Percentiles rank a stretch among this genome's conserved stretches.
These are phyloP conservation scores for Tetrahymena borealis DNA, from an alignment of 73 alveolate genomes.

Conservation along the genomic window DNA sequence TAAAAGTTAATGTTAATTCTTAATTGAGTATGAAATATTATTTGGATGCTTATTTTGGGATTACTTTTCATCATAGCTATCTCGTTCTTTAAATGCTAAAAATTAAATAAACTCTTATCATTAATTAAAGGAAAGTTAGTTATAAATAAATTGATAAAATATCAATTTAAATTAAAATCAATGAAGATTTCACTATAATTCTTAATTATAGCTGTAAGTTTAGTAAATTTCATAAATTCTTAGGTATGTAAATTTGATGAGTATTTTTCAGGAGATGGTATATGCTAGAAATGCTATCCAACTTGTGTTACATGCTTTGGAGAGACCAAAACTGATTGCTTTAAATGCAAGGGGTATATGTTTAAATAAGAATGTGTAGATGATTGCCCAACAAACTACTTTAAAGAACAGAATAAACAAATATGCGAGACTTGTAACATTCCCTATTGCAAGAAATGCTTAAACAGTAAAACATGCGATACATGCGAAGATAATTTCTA, in stretches of 20 bases:
- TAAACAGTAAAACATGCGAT: neutral
- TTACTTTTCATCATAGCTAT: too few species aligned
- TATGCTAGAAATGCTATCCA: neutral
- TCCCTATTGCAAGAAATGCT: neutral
- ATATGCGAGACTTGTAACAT: neutral
- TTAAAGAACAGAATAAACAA: neutral
- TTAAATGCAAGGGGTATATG: neutral
- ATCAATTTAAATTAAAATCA: too few species aligned
- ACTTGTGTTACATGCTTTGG: neutral
- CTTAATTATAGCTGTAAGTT: neutral
- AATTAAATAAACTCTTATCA: too few species aligned
- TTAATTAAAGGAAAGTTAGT: too few species aligned
- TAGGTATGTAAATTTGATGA: neutral
- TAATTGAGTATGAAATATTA: too few species aligned
- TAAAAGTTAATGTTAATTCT: too few species aligned
- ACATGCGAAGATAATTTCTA: neutral
- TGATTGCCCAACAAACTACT: neutral
- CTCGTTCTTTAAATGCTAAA: too few species aligned
- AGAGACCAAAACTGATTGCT: neutral
- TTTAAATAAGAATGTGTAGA: neutral
- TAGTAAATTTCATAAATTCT: neutral
- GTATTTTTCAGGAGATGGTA: neutral
- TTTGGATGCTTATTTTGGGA: too few species aligned
- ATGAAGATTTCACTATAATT: too few species aligned
- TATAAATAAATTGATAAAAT: too few species aligned